Evolutionary conservation across 441 rosid genomes (phyloP).

Genomic region (Aquilaria agallochum): DNA sequence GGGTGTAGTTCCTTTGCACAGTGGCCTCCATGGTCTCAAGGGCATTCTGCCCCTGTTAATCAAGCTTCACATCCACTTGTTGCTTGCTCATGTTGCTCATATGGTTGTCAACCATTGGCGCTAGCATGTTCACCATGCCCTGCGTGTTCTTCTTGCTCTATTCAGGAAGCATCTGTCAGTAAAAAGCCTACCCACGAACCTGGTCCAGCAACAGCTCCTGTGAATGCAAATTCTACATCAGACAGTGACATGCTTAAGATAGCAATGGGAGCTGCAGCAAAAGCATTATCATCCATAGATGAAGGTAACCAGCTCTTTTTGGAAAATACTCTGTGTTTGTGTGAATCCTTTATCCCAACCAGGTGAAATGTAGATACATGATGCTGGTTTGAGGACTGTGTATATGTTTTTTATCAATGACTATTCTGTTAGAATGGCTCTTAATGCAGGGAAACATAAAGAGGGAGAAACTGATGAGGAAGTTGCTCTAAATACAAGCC

Average conservation of each 20-base stretch:
- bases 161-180: slow-evolving; percentile 16
- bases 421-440: slow-evolving; percentile 1
- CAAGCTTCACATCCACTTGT: slow-evolving; percentile 24
- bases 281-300: slow-evolving; percentile 41
- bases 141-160: slow-evolving; percentile 30
- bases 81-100: slow-evolving; percentile 35
- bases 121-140: slow-evolving; percentile 37
- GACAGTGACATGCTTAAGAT: slow-evolving; percentile 33
- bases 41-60: slow-evolving; percentile 19
- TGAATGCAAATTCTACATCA: slow-evolving; percentile 9
- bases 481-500: slow-evolving; percentile 17
- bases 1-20: slow-evolving; percentile 28
- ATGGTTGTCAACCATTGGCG: slow-evolving; percentile 25
- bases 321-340: background rate
- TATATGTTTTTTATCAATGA: background rate
- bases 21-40: slow-evolving; percentile 30
- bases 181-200: slow-evolving; percentile 14
- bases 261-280: slow-evolving; percentile 52
- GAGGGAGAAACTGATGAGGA: slow-evolving; percentile 30
- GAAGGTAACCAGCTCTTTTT: slow-evolving; percentile 26
- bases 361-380: background rate
- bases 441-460: slow-evolving; percentile 26
- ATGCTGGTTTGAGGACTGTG: background rate
- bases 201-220: slow-evolving; percentile 13
- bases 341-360: background rate